Base-by-base conservation (phyloP, 2,329 filamentous ascomycete species). In the Thielaviopsis cerberus region DNA sequence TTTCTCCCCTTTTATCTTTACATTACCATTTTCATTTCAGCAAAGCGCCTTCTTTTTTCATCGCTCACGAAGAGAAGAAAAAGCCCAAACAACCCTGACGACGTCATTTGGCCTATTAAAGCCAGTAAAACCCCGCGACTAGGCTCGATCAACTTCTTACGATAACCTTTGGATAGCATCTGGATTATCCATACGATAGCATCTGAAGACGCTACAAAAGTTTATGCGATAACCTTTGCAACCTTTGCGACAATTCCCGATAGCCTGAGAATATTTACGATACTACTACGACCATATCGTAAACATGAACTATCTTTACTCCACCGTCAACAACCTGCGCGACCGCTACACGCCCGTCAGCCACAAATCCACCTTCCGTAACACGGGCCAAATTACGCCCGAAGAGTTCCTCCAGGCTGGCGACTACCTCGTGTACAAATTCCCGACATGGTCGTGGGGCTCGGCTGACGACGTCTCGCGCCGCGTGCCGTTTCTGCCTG, bases 341-440 rank as follows among this genome's bases (percentile, higher is more conserved):
- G 92, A 97, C 73, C 85, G 84, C 65, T 91, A 94, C 71, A 88
- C 91, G 13, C 90, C 90, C 48, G 84, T 95, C 66, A 83, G 82
- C 61, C 84, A 94, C 70, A 94, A 82, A 56, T 97, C 91, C 3
- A 97, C 88, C 63, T 98, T 98, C 73, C 87, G 91, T 65, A 79
- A 81, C 66, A 95, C 90, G 4, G 92, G 92, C 63, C 87, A 97
- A 74, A 92, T 98, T 72, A 97, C 91, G 0, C 91, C 91, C 20
- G 91, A 96, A 67, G 92, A 98, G 76, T 98, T 98, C 71, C 78
- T 96, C 55, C 85, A 86, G 3, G 92, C 92, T 3, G 92, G 92
- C 65, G 92, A 98, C 74, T 98, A 97, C 70, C 82, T 98, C 41
- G 90, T 95, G 67, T 95, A 94, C 82, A 97, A 96, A 75, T 98